Percentiles rank a stretch among this genome's conserved stretches.
These are phyloP conservation scores for Pseudisothecium myosuroides DNA, from an alignment of 225 moss, liverwort and hornwort species.

Conservation along the genomic window DNA sequence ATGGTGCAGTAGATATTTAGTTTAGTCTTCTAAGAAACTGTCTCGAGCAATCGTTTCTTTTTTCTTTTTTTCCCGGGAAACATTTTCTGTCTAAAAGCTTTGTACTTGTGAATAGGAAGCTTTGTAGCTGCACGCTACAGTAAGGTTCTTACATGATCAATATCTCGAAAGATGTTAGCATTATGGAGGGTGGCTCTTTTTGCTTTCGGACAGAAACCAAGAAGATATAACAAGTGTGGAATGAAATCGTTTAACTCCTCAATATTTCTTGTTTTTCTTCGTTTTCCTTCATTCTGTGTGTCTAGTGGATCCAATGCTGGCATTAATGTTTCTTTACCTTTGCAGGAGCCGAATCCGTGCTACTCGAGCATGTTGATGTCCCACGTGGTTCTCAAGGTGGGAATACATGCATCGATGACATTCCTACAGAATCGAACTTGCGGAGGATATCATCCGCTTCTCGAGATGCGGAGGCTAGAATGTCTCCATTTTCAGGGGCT, in stretches of 20 bases:
- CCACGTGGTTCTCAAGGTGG: neutral
- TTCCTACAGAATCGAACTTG: neutral
- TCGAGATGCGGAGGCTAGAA: neutral
- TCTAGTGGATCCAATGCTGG: neutral
- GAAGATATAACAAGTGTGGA: neutral
- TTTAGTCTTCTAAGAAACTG: neutral
- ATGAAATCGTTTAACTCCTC: neutral
- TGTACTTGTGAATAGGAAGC: neutral
- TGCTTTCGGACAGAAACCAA: neutral
- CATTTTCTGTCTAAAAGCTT: neutral
- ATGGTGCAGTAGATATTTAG: neutral
- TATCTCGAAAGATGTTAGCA: neutral
- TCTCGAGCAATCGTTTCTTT: neutral
- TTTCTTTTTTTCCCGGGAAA: neutral
- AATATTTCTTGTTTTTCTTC: neutral
- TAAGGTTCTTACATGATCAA: neutral
- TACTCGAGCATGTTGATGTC: slow-evolving; percentile 3
- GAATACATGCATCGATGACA: neutral
- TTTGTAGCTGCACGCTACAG: neutral
- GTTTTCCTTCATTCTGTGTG: neutral
- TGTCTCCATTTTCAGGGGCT: neutral
- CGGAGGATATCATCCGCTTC: neutral
- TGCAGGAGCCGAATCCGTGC: slow-evolving; percentile 14
- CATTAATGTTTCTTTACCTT: neutral
- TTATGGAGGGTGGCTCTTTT: neutral